Evolutionary conservation across 2,329 filamentous ascomycete genomes (phyloP).

Genomic region (Pyricularia sp.): DNA sequence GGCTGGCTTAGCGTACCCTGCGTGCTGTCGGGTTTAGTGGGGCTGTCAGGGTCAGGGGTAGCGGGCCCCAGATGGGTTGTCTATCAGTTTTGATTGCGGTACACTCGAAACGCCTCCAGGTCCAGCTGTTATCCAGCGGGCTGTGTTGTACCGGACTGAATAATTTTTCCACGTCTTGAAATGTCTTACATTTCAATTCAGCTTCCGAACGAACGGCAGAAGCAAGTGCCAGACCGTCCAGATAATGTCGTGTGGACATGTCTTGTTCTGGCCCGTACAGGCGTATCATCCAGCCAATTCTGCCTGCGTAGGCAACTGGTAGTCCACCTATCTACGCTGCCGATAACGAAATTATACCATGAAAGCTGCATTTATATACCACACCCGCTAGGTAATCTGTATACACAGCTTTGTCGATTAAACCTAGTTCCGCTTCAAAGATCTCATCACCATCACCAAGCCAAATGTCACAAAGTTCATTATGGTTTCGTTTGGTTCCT

Average conservation of each 20-base stretch:
- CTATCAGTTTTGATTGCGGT: background rate
- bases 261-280: too few species aligned
- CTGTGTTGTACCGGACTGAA: background rate
- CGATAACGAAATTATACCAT: background rate
- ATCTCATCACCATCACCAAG: background rate
- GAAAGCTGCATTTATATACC: background rate
- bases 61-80: background rate
- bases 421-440: background rate
- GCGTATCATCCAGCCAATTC: too few species aligned
- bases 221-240: too few species aligned
- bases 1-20: background rate
- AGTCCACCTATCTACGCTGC: background rate
- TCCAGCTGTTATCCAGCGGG: background rate
- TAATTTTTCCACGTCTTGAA: too few species aligned
- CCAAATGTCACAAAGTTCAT: background rate
- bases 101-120: background rate
- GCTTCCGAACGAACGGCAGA: too few species aligned
- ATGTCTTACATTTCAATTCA: too few species aligned
- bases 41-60: background rate
- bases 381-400: background rate
- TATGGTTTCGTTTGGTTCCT: background rate
- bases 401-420: background rate
- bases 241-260: too few species aligned
- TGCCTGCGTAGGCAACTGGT: background rate
- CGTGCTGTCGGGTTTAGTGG: background rate